These are phyloP conservation scores for Mortierella sp. DNA, from an alignment of 371 early-diverging fungal species.

Conservation along the genomic window DNA sequence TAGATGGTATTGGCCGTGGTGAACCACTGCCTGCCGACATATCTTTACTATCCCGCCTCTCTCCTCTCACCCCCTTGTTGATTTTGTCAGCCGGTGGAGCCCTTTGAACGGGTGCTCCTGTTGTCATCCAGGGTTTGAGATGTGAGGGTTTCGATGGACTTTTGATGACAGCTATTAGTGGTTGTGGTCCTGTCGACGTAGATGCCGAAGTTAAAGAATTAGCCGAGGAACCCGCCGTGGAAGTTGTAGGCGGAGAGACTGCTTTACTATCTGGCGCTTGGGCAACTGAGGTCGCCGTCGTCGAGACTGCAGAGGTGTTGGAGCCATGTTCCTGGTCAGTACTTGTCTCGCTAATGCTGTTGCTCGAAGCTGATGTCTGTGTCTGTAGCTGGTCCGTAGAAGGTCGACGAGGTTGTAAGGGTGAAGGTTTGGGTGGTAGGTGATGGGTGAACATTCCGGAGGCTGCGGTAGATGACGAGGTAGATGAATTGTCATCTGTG, in stretches of 20 bases:
- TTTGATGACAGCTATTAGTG: conserved; percentile 12
- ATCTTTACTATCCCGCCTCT: conserved; percentile 28
- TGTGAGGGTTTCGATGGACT: conserved; percentile 38
- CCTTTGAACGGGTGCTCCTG: conserved; percentile 25
- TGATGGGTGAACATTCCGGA: conserved; percentile 38
- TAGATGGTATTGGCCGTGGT: conserved; percentile 5
- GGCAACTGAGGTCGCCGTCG: not conserved
- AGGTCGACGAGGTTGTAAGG: conserved; percentile 32
- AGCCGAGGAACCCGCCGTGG: conserved; percentile 1
- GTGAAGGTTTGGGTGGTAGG: conserved; percentile 44
- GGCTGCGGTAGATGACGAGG: not conserved
- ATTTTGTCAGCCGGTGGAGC: conserved; percentile 22
- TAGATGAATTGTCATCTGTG: conserved; percentile 26
- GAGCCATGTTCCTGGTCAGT: conserved; percentile 15
- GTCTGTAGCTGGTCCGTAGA: conserved; percentile 26
- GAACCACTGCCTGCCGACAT: not conserved
- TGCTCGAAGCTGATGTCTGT: conserved; percentile 3
- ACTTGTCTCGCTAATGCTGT: conserved; percentile 3
- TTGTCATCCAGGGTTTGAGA: conserved; percentile 52
- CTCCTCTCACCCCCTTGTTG: conserved; percentile 1
- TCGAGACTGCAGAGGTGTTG: conserved; percentile 1
- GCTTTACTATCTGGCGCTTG: conserved; percentile 12
- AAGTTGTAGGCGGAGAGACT: conserved; percentile 10
- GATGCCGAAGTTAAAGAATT: conserved; percentile 4
- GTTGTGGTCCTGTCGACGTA: not conserved